phyloP scores from a whole-genome alignment of 1,139 yeast genomes.

The Spathaspora jeffriesii region DNA sequence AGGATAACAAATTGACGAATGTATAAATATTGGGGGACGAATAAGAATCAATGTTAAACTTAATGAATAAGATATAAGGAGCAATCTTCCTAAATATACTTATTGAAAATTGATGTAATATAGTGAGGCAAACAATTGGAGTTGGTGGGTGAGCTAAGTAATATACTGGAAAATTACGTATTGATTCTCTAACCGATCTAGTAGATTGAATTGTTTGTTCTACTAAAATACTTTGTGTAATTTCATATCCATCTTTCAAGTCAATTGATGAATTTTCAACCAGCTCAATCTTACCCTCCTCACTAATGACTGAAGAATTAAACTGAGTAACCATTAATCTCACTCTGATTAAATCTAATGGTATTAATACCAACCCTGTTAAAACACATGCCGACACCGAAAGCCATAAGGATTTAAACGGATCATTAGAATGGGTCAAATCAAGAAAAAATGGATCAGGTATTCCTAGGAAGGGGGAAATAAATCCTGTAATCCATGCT shows the following conservation, averaged over 20 bases:
- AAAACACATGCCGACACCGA: constrained; percentile 72
- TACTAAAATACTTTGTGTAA: constrained; percentile 4
- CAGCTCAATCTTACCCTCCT: constrained; percentile 6
- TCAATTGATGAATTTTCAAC: background rate
- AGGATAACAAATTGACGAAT: constrained; percentile 52
- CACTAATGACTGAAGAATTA: constrained; percentile 17
- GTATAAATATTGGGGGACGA: constrained; percentile 63
- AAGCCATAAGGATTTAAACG: constrained; percentile 63
- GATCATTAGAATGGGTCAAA: constrained; percentile 78
- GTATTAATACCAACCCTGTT: constrained; percentile 78
- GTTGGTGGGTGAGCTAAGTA: constrained; percentile 58
- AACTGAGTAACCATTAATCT: constrained; percentile 69
- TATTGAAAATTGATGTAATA: constrained; percentile 62
- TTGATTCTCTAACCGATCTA: constrained; percentile 40
- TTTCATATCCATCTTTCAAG: constrained; percentile 5
- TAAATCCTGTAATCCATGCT: constrained; percentile 89
- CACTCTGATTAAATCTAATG: constrained; percentile 79
- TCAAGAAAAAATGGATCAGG: constrained; percentile 92
- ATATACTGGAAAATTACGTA: constrained; percentile 35
- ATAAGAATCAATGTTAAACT: constrained; percentile 69
- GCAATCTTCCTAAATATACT: constrained; percentile 68
- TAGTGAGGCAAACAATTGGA: constrained; percentile 50
- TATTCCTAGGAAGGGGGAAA: constrained; percentile 79
- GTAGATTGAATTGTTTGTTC: constrained; percentile 17
- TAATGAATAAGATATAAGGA: constrained; percentile 67